These are phyloP conservation scores for Neurospora discreta DNA, from an alignment of 495 filamentous ascomycete genomes.

Conservation along the genomic window DNA sequence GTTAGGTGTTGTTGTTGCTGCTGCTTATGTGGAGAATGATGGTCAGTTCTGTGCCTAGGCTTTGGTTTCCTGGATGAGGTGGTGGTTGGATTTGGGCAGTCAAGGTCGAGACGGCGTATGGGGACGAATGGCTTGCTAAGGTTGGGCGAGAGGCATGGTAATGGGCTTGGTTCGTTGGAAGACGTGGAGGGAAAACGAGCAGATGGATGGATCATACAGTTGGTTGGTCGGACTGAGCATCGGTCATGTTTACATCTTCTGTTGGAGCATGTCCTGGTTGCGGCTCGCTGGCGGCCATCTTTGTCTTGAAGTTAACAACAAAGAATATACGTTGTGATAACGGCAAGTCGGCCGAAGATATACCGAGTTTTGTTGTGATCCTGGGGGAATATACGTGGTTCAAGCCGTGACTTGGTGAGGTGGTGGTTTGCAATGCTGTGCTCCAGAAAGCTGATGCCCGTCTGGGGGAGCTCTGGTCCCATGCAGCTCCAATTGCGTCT, in stretches of 20 bases:
- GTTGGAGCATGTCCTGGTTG: neutral
- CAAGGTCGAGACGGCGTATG: too few species aligned
- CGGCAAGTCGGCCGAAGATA: neutral
- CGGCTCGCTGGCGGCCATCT: neutral
- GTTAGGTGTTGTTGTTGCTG: conserved; percentile 8
- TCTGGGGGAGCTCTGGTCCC: neutral
- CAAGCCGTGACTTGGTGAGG: neutral
- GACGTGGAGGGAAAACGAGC: neutral
- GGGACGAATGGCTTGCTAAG: too few species aligned
- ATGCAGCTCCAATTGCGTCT: neutral
- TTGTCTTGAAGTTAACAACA: neutral
- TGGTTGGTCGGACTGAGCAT: conserved; percentile 13
- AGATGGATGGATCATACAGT: conserved; percentile 4
- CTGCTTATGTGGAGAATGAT: conserved; percentile 8
- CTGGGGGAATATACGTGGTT: neutral
- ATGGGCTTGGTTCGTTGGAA: neutral
- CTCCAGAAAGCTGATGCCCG: neutral
- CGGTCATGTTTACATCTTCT: conserved; percentile 21
- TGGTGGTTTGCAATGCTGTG: neutral
- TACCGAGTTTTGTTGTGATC: neutral
- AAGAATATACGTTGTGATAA: neutral
- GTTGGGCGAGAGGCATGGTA: neutral
- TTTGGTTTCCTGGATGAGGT: neutral
- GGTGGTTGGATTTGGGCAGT: too few species aligned
- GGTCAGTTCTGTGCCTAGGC: conserved; percentile 9